Conservation (phyloP, 345 rosid genomes). For the Syzygium jambos region DNA sequence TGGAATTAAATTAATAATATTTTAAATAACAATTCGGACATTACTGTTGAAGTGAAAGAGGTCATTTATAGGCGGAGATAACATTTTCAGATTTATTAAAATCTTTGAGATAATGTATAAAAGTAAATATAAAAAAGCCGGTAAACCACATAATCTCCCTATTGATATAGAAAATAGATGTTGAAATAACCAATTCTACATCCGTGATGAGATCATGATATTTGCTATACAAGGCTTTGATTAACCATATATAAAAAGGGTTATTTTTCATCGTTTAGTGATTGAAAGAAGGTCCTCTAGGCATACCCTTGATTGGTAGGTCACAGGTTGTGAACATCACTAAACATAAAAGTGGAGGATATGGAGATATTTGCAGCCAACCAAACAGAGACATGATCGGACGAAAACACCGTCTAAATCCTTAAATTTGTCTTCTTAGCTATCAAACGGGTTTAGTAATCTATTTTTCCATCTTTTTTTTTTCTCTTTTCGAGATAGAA, state of each 20-base stretch:
- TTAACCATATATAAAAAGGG: background rate
- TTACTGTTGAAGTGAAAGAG: background rate
- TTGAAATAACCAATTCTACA: too few species aligned
- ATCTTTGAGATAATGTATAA: accelerated
- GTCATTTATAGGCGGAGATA: background rate
- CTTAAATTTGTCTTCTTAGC: background rate
- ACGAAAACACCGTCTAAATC: background rate
- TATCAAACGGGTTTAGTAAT: background rate
- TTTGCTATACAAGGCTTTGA: background rate
- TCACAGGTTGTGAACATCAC: background rate
- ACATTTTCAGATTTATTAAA: background rate
- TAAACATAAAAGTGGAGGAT: background rate
- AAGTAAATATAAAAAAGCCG: too few species aligned
- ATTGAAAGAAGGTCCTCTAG: background rate
- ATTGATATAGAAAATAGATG: background rate
- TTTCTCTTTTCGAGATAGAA: background rate
- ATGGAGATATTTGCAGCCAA: too few species aligned
- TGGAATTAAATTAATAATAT: accelerated
- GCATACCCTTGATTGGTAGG: background rate
- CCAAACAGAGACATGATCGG: background rate
- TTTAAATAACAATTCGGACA: background rate
- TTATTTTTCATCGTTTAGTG: background rate
- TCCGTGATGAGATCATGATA: background rate
- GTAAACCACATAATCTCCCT: accelerated
- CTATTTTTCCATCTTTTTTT: accelerated